phyloP scores from a whole-genome alignment of 768 basidiomycete species.

The Tulasnella sp. region DNA sequence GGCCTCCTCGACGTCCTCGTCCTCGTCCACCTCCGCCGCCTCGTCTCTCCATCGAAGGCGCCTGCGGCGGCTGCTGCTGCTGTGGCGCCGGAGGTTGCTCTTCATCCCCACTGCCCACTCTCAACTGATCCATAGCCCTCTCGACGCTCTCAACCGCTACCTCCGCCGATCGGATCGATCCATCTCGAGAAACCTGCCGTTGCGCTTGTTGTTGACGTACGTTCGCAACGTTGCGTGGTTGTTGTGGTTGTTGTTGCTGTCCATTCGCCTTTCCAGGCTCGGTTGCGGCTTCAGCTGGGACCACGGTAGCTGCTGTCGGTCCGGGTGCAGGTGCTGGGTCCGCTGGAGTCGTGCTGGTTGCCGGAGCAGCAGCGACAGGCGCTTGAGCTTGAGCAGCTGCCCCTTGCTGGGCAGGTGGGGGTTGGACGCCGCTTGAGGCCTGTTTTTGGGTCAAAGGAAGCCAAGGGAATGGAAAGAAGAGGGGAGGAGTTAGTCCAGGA shows the following conservation, averaged over 20 bases:
- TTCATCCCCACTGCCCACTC: conserved; percentile 37
- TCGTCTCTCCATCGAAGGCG: conserved; percentile 19
- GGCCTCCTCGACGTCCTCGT: conserved; percentile 41
- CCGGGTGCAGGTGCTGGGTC: conserved; percentile 14
- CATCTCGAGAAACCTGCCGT: conserved; percentile 11
- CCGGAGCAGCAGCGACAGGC: conserved; percentile 19
- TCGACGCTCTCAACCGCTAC: conserved; percentile 47
- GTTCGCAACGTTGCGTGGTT: conserved; percentile 32
- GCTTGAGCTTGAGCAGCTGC: conserved; percentile 3
- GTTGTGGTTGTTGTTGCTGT: conserved; percentile 29
- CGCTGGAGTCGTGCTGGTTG: conserved; percentile 5
- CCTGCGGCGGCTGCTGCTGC: neutral
- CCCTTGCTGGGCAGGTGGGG: neutral
- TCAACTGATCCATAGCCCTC: conserved; percentile 52
- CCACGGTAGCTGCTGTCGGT: conserved; percentile 43
- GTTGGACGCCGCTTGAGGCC: conserved; percentile 8
- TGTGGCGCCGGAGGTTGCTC: neutral
- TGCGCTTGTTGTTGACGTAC: conserved; percentile 53
- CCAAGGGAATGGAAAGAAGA: neutral
- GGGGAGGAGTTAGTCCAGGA: neutral
- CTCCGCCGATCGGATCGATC: conserved; percentile 26
- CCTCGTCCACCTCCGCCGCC: conserved; percentile 43
- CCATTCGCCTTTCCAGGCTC: conserved; percentile 31
- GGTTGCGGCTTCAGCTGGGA: conserved; percentile 44
- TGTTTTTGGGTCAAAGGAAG: neutral